A percentile compares a stretch with the other conserved stretches of the same genome.
phyloP scores from a whole-genome alignment of 2,329 filamentous ascomycete species.

The Neurospora sp. region DNA sequence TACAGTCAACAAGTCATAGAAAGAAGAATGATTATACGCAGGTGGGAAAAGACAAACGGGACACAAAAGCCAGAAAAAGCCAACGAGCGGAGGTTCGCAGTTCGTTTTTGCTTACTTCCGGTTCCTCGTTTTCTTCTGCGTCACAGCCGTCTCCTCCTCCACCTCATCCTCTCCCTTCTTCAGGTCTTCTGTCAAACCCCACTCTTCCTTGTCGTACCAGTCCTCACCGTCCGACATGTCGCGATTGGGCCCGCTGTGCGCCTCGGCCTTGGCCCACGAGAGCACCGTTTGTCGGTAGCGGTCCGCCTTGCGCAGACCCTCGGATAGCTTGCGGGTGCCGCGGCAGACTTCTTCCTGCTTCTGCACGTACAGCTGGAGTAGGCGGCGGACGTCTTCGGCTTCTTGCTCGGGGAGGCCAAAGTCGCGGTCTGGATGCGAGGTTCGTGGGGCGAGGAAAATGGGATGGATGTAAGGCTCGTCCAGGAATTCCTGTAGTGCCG shows the following conservation, averaged over 20 bases:
- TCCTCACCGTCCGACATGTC: constrained; percentile 85
- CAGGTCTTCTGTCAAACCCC: constrained; percentile 62
- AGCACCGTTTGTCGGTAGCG: constrained; percentile 61
- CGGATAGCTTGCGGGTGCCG: constrained; percentile 55
- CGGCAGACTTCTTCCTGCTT: constrained; percentile 79
- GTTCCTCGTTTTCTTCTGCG: constrained; percentile 51
- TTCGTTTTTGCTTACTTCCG: constrained; percentile 29
- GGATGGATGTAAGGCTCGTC: constrained; percentile 57
- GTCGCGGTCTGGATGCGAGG: constrained; percentile 56
- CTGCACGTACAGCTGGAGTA: constrained; percentile 68
- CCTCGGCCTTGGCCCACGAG: constrained; percentile 70
- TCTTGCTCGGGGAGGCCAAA: constrained; percentile 62
- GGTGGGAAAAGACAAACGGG: background rate
- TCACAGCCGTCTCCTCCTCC: constrained; percentile 58
- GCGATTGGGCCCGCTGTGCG: constrained; percentile 52
- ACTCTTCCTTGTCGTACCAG: constrained; percentile 78
- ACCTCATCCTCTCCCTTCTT: constrained; percentile 78
- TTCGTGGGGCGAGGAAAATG: constrained; percentile 57
- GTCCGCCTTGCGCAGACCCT: constrained; percentile 63
- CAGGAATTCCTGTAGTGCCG: constrained; percentile 4
- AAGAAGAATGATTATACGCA: background rate
- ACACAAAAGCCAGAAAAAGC: background rate
- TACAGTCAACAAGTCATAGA: background rate
- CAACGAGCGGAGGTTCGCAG: background rate
- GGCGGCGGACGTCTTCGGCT: constrained; percentile 66